These are phyloP conservation scores for Brassica balearica DNA, from an alignment of 441 rosid species.

Conservation along the genomic window DNA sequence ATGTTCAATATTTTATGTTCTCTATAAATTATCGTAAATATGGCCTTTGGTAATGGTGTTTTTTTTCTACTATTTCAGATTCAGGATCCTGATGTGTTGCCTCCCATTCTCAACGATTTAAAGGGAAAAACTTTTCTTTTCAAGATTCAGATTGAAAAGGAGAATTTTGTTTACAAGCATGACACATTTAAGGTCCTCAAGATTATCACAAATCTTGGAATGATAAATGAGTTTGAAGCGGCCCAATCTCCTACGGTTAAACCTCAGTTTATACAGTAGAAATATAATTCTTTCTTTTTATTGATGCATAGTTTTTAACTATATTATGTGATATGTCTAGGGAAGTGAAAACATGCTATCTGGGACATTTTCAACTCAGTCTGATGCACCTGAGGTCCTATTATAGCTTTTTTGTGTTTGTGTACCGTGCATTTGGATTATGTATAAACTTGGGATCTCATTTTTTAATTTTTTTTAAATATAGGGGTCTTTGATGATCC, in stretches of 20 bases:
- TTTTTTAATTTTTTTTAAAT: no score
- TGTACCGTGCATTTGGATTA: no score
- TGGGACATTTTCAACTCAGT: not conserved
- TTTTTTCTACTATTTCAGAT: not conserved
- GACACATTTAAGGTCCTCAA: not conserved
- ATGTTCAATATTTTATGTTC: no score
- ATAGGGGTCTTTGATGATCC: not conserved
- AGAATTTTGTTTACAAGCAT: not conserved
- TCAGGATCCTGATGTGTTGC: not conserved
- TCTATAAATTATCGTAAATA: no score
- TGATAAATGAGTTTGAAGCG: not conserved
- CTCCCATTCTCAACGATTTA: not conserved
- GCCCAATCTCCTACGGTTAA: no score
- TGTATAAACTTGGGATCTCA: no score
- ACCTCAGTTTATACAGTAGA: no score
- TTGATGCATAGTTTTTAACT: no score
- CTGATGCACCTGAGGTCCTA: not conserved
- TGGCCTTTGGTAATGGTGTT: no score
- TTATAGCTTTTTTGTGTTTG: no score
- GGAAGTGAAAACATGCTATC: not conserved
- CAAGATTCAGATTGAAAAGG: not conserved
- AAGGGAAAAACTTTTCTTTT: not conserved
- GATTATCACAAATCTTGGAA: not conserved
- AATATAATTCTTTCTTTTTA: no score
- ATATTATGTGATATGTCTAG: not conserved